A percentile compares a stretch with the other conserved stretches of the same genome.
phyloP scores from a whole-genome alignment of 73 alveolate genomes.

The Stentor roeselii region DNA sequence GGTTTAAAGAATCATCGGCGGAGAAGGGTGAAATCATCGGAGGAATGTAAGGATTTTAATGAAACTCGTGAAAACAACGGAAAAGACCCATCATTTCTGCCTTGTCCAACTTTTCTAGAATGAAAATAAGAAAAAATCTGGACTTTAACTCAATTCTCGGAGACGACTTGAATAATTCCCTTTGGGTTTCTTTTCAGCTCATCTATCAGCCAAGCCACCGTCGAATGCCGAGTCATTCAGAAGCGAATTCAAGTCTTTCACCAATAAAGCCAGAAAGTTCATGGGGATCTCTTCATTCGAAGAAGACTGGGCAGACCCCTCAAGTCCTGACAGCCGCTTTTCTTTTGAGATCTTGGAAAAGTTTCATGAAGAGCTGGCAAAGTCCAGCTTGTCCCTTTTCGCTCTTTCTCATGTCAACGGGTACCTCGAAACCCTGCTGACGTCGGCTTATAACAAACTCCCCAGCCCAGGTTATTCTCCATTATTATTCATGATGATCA shows the following conservation, averaged over 20 bases:
- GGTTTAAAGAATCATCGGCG: not conserved
- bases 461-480: not conserved
- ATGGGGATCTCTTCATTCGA: not conserved
- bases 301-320: not conserved
- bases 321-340: not conserved
- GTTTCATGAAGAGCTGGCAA: not conserved
- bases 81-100: no score
- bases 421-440: not conserved
- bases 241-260: no score
- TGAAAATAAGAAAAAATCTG: no score
- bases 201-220: no score
- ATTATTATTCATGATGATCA: no score
- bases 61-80: no score
- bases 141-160: no score
- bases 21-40: not conserved
- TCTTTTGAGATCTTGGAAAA: not conserved
- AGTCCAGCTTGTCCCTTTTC: not conserved
- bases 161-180: no score
- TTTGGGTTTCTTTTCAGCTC: no score
- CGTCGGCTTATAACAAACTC: not conserved
- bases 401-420: not conserved
- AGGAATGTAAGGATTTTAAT: no score
- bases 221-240: no score
- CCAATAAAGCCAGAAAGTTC: not conserved
- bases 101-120: no score